Conservation (phyloP, 352 stramenopile genomes). For the Globisporangium emineosum region DNA sequence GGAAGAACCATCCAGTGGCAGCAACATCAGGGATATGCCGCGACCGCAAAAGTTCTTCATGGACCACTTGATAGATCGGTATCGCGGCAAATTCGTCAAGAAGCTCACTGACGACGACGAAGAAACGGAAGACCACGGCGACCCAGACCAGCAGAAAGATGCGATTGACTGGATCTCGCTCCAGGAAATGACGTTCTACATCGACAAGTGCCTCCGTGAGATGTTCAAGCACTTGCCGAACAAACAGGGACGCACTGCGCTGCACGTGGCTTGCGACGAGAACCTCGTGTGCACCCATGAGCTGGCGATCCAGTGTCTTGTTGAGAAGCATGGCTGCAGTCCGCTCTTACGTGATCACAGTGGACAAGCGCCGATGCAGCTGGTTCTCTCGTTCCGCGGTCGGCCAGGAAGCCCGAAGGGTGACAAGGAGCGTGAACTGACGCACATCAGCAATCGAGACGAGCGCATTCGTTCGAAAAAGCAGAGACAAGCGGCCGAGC, state of each 20-base stretch:
- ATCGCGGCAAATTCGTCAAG: constrained; percentile 34
- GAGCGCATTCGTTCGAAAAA: constrained; percentile 30
- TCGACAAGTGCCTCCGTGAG: constrained; percentile 56
- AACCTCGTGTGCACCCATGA: constrained; percentile 83
- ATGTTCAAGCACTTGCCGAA: constrained; percentile 66
- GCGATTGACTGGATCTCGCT: constrained; percentile 47
- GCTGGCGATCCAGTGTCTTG: constrained; percentile 48
- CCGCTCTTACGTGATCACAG: constrained; percentile 52
- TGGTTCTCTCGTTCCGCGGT: constrained; percentile 46
- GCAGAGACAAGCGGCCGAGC: constrained; percentile 28
- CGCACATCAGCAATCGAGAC: constrained; percentile 27
- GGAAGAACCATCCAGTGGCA: background rate
- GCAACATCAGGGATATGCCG: constrained; percentile 12
- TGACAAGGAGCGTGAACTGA: constrained; percentile 28
- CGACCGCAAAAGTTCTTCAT: constrained; percentile 37
- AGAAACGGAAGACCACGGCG: constrained; percentile 25
- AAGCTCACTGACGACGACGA: constrained; percentile 23
- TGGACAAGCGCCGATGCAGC: constrained; percentile 30
- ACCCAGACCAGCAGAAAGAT: constrained; percentile 25
- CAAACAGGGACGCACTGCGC: constrained; percentile 54
- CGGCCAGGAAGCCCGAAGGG: constrained; percentile 60
- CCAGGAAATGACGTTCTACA: constrained; percentile 51
- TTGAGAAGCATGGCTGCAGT: constrained; percentile 52
- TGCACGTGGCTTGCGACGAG: constrained; percentile 78
- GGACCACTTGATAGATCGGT: constrained; percentile 42